phyloP scores from a whole-genome alignment of 2,329 filamentous ascomycete species.

The Didymella glomerata region DNA sequence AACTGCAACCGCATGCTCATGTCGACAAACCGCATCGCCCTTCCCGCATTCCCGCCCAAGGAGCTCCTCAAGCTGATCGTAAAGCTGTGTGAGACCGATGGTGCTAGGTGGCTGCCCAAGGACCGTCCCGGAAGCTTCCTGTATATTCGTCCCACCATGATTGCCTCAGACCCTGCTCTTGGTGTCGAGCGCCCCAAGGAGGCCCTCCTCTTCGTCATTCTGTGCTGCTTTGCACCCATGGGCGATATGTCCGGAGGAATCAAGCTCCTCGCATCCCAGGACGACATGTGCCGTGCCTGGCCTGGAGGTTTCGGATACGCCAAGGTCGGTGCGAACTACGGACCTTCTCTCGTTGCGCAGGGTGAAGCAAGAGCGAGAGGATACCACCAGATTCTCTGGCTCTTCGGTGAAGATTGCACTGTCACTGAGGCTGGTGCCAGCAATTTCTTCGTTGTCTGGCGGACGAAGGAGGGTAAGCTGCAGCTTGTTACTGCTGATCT shows the following conservation, averaged over 20 bases:
- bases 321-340: conserved; percentile 94
- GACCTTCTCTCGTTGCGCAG: conserved; percentile 80
- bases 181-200: conserved; percentile 82
- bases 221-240: conserved; percentile 59
- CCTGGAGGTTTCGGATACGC: conserved; percentile 91
- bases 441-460: conserved; percentile 91
- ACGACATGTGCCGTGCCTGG: conserved; percentile 90
- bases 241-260: conserved; percentile 54
- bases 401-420: conserved; percentile 78
- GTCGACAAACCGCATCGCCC: conserved; percentile 69
- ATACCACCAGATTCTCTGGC: conserved; percentile 92
- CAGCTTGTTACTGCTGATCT: conserved; percentile 86
- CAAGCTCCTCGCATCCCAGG: conserved; percentile 78
- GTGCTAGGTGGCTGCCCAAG: conserved; percentile 79
- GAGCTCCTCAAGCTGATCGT: conserved; percentile 79
- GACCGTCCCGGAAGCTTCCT: conserved; percentile 74
- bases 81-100: conserved; percentile 76
- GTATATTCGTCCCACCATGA: conserved; percentile 87
- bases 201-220: conserved; percentile 87
- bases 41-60: conserved; percentile 75
- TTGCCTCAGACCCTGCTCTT: conserved; percentile 80
- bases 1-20: conserved; percentile 72
- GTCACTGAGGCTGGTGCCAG: conserved; percentile 92
- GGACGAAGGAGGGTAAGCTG: conserved; percentile 67
- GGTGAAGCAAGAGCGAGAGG: conserved; percentile 75